These are phyloP conservation scores for Neobulgaria alba DNA, from an alignment of 2,329 filamentous ascomycete species.

Conservation along the genomic window DNA sequence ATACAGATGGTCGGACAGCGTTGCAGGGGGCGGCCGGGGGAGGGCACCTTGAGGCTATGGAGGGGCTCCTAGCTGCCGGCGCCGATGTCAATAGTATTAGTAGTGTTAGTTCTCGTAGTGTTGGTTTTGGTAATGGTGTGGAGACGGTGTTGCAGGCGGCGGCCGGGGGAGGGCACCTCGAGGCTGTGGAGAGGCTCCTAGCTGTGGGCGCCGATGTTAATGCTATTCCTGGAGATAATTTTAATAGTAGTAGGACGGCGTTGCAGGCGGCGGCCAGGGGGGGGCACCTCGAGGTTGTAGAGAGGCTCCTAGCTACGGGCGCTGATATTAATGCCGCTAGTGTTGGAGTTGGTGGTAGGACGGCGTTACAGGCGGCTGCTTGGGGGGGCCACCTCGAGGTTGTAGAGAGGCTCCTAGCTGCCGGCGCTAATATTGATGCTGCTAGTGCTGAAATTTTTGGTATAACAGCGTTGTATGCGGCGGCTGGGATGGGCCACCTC, in stretches of 20 bases:
- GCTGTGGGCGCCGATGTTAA: not conserved
- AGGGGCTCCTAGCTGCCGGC: not conserved
- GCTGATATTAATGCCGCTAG: slow-evolving; percentile 1
- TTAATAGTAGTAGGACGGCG: too few species aligned
- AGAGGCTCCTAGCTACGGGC: not conserved
- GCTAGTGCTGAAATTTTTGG: not conserved
- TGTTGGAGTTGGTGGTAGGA: too few species aligned
- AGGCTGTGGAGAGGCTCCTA: not conserved
- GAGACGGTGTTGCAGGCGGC: not conserved
- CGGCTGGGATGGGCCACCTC: not conserved
- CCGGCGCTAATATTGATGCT: not conserved
- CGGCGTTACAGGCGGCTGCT: not conserved
- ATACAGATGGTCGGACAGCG: not conserved
- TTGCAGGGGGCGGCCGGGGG: not conserved
- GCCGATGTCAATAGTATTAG: not conserved
- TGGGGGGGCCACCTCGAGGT: not conserved
- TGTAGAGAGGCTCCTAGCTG: not conserved
- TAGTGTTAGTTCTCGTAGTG: too few species aligned
- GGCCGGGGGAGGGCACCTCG: not conserved
- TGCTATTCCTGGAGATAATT: too few species aligned
- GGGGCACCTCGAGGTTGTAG: too few species aligned
- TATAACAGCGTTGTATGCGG: not conserved
- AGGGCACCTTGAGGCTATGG: not conserved
- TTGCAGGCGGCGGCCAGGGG: not conserved
- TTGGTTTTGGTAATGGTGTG: not conserved